phyloP scores from a whole-genome alignment of 768 basidiomycete genomes.

The Tylopilus balloui region DNA sequence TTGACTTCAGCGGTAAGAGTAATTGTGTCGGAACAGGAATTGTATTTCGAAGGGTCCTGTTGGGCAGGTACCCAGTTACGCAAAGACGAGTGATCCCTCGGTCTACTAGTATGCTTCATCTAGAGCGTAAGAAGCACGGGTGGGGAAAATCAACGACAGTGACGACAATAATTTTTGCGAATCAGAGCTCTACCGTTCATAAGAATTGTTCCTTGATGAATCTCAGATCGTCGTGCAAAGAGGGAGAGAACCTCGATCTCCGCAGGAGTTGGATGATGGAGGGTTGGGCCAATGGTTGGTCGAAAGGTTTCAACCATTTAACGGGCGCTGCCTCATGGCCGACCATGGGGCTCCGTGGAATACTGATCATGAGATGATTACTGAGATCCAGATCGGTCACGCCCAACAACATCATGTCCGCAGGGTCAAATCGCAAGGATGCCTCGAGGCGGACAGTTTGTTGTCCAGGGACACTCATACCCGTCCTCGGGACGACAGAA shows the following conservation, averaged over 20 bases:
- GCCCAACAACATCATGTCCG: neutral
- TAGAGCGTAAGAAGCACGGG: constrained; percentile 1
- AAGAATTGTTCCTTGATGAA: neutral
- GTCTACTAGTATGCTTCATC: neutral
- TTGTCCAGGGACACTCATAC: constrained; percentile 1
- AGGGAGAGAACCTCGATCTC: neutral
- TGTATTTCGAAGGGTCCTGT: neutral
- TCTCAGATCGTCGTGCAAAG: constrained; percentile 9
- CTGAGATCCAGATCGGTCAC: neutral
- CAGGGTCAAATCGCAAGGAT: constrained; percentile 6
- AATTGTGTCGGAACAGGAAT: neutral
- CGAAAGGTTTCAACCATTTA: constrained; percentile 2
- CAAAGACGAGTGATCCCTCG: neutral
- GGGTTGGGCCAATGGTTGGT: constrained; percentile 1
- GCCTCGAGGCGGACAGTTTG: constrained; percentile 8
- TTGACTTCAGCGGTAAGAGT: neutral
- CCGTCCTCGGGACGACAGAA: constrained; percentile 2
- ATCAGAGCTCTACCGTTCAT: constrained; percentile 10
- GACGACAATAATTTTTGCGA: neutral
- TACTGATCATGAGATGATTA: constrained; percentile 11
- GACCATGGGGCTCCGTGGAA: constrained; percentile 12
- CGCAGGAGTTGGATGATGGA: constrained; percentile 5
- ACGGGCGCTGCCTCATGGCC: constrained; percentile 21
- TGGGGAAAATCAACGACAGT: constrained; percentile 2
- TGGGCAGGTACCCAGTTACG: neutral